These are phyloP conservation scores for Diophrys appendiculata DNA, from an alignment of 73 alveolate species.

Conservation along the genomic window DNA sequence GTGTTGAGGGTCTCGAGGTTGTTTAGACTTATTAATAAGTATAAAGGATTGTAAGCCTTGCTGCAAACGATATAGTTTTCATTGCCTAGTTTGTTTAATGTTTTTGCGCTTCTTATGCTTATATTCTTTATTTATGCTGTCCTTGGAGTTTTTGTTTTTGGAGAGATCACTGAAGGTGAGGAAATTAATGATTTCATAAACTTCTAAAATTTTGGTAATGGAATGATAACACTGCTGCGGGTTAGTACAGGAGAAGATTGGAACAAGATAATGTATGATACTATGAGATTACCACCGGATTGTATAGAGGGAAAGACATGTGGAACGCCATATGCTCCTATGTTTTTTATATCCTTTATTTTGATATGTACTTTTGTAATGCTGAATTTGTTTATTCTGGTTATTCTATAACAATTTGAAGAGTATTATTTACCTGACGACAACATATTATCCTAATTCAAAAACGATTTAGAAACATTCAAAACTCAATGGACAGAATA, in stretches of 20 bases:
- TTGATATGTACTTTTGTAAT: slow-evolving; percentile 58
- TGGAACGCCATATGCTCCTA: slow-evolving; percentile 27
- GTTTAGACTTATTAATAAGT: slow-evolving; percentile 51
- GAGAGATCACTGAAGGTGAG: slow-evolving; percentile 18
- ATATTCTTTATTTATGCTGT: slow-evolving; percentile 48
- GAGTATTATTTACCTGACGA: slow-evolving; percentile 65
- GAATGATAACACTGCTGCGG: slow-evolving; percentile 39
- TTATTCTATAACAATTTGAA: slow-evolving; percentile 66
- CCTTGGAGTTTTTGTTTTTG: slow-evolving; percentile 49
- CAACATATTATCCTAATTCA: slow-evolving; percentile 50
- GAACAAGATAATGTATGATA: slow-evolving; percentile 57
- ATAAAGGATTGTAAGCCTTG: slow-evolving; percentile 58
- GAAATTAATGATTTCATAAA: slow-evolving; percentile 27
- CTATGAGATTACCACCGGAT: slow-evolving; percentile 7
- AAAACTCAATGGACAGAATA: slow-evolving; percentile 49
- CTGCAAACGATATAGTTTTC: slow-evolving; percentile 55
- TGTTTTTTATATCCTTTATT: slow-evolving; percentile 55
- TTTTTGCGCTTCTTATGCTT: slow-evolving; percentile 38
- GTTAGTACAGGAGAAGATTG: slow-evolving; percentile 61
- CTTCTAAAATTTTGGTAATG: slow-evolving; percentile 50
- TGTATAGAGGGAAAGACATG: slow-evolving; percentile 34
- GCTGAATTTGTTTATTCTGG: slow-evolving; percentile 58
- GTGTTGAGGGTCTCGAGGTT: slow-evolving; percentile 64
- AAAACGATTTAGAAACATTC: slow-evolving; percentile 59
- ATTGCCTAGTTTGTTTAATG: slow-evolving; percentile 56